phyloP scores from a whole-genome alignment of 495 filamentous ascomycete genomes.

The Penicillium waksmanii region DNA sequence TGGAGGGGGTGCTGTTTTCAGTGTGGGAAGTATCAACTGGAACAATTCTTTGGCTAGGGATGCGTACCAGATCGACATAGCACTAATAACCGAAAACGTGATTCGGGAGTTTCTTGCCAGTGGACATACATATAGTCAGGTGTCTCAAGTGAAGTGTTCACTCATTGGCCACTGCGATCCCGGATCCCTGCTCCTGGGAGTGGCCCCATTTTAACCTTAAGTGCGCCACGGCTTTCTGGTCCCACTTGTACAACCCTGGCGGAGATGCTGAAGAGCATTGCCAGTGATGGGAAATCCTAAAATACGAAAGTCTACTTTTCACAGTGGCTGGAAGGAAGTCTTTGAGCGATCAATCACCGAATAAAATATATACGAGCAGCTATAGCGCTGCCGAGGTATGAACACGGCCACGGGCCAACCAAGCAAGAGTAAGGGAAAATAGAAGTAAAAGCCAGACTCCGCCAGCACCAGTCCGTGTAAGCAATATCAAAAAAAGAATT shows the following conservation, averaged over 20 bases:
- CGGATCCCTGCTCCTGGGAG: conserved; percentile 1
- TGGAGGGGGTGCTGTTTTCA: no score
- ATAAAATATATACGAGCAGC: conserved; percentile 29
- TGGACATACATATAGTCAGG: background rate
- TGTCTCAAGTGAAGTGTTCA: background rate
- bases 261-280: no score
- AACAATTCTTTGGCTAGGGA: no score
- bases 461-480: conserved; percentile 36
- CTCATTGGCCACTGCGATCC: conserved; percentile 9
- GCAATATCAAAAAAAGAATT: conserved; percentile 30
- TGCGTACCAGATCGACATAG: no score
- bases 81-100: no score
- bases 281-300: no score
- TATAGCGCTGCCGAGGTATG: conserved; percentile 25
- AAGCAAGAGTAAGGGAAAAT: conserved; percentile 2
- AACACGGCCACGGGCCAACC: conserved; percentile 24
- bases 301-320: no score
- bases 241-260: conserved; percentile 5
- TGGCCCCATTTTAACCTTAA: conserved; percentile 15
- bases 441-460: conserved; percentile 20
- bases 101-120: no score
- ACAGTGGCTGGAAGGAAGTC: no score
- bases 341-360: conserved; percentile 8
- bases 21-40: no score
- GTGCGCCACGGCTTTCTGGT: conserved; percentile 8